These are phyloP conservation scores for Cryomyces minteri DNA, from an alignment of 495 filamentous ascomycete species.

Conservation along the genomic window DNA sequence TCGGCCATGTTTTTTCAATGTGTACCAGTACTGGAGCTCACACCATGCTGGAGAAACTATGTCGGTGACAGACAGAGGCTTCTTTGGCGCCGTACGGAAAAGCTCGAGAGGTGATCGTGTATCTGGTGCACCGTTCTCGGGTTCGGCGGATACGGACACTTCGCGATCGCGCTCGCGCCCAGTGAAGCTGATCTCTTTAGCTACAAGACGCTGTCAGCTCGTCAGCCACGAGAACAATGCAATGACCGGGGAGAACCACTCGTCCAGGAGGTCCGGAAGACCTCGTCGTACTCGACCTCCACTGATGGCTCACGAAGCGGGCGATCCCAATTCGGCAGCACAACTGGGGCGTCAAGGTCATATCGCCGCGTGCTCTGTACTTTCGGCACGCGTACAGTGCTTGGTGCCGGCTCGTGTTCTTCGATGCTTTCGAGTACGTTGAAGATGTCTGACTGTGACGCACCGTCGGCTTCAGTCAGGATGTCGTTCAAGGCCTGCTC, in stretches of 20 bases:
- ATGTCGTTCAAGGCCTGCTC: constrained; percentile 8
- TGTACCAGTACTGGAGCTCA: constrained; percentile 85
- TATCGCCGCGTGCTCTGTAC: not conserved
- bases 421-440: constrained; percentile 11
- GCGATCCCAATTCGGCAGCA: not conserved
- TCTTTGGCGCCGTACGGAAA: constrained; percentile 60
- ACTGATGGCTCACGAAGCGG: constrained; percentile 4
- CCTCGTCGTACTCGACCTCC: constrained; percentile 16
- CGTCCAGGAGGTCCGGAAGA: constrained; percentile 5
- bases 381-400: constrained; percentile 1
- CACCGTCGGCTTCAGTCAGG: constrained; percentile 8
- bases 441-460: not conserved
- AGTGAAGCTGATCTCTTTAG: constrained; percentile 1
- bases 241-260: constrained; percentile 2
- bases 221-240: constrained; percentile 10
- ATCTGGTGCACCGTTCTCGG: constrained; percentile 14
- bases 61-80: constrained; percentile 79
- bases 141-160: not conserved
- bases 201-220: constrained; percentile 18
- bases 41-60: constrained; percentile 84
- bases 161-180: not conserved
- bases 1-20: constrained; percentile 54
- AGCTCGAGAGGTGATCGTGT: constrained; percentile 45
- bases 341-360: not conserved
- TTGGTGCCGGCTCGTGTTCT: constrained; percentile 1